Evolutionary conservation across 78 protist species (phyloP).

Genomic region (Pigoraptor vietnamica): DNA sequence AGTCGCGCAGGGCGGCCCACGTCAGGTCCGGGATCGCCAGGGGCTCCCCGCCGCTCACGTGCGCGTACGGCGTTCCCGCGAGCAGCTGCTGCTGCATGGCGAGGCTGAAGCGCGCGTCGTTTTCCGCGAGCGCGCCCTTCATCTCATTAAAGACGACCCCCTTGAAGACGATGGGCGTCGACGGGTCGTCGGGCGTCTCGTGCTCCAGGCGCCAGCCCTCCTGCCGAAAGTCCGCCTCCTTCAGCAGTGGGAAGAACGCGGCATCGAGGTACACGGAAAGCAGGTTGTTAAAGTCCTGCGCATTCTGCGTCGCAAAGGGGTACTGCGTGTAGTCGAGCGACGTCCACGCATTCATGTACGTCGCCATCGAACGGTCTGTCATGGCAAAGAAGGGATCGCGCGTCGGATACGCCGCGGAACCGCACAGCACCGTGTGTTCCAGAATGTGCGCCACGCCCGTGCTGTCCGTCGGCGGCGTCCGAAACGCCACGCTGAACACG

Average conservation of each 20-base stretch:
- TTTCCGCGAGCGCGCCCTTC: conserved; percentile 62
- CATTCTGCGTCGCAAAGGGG: conserved; percentile 82
- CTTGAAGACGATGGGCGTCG: conserved; percentile 40
- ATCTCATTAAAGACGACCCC: conserved; percentile 90
- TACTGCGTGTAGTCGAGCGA: conserved; percentile 74
- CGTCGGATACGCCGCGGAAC: conserved; percentile 77
- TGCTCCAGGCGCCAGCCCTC: conserved; percentile 87
- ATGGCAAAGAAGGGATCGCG: conserved; percentile 88
- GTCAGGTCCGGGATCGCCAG: conserved; percentile 51
- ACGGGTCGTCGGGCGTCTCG: conserved; percentile 4
- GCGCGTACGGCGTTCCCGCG: conserved; percentile 49
- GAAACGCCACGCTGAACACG: conserved; percentile 49
- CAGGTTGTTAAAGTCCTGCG: conserved; percentile 67
- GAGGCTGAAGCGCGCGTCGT: background rate
- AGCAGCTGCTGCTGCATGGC: conserved; percentile 23
- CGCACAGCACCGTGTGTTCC: conserved; percentile 91
- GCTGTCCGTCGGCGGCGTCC: conserved; percentile 60
- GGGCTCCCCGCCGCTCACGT: conserved; percentile 82
- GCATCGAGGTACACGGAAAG: conserved; percentile 79
- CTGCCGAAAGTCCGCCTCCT: conserved; percentile 63
- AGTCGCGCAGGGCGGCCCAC: conserved; percentile 47
- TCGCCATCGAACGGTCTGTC: conserved; percentile 50
- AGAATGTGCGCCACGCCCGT: conserved; percentile 89
- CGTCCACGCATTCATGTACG: conserved; percentile 65
- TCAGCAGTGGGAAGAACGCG: conserved; percentile 61